Evolutionary conservation across 2,329 filamentous ascomycete genomes (phyloP), one percentile per base, ranked within the genome.

Genomic region (Colletotrichum musae): DNA sequence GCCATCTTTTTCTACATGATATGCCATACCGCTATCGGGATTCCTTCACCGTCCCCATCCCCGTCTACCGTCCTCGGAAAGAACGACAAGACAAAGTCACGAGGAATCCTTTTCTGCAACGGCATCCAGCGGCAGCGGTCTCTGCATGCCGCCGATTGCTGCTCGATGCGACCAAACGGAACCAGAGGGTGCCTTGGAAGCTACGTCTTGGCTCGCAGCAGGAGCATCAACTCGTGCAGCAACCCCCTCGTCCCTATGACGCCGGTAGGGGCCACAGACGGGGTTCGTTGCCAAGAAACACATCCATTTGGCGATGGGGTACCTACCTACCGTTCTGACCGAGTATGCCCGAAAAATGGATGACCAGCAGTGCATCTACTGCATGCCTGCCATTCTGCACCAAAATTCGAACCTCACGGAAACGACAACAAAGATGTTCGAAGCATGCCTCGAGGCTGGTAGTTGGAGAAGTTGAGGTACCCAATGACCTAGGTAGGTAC

Each of bases 211-310:
- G 62, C 66, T 66, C 50, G 50, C 62, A 66, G 54, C 41, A 54
- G 65, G 18, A 68, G 66, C 64, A 54, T 43, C 54, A 43, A 50
- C 15, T 51, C 36, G 56, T 66, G 66, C 66, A 51, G 62, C 56
- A 61, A 39, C 56, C 62, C 21, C 62, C 62, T 66, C 66, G 66
- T 47, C 56, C 57, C 66, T 45, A 69, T 66, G 62, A 66, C 62
- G 66, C 66, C 62, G 62, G 62, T 41, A 57, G 56, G 62, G 60
- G 51, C 56, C 66, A 61, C 56, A 51, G 9, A 26, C 43, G 54
- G 26, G 26, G 26, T 47, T 32, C 43, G 36, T 28, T 43, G 39
- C 13, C 18, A 32, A 50, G 47, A 4, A 51, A 12, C 12, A n/a
- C 21, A 51, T 21, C 21, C 21, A 24, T 24, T 24, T 3, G 21